Evolutionary conservation across 257 asterid species (phyloP), one percentile per base, ranked within the genome.

Genomic region (Handroanthus guayacan): DNA sequence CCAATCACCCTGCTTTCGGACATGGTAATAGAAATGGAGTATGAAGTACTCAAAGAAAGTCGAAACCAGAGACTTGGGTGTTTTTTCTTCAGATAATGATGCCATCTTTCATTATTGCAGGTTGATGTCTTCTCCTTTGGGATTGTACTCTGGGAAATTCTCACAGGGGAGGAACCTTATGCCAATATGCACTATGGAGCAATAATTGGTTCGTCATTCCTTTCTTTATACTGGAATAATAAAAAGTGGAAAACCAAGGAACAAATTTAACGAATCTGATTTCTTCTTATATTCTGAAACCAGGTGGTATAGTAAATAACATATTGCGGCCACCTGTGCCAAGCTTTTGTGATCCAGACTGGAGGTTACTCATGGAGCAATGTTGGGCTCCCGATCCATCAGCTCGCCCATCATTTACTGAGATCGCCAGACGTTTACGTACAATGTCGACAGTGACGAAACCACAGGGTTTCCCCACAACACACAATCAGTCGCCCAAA

Each of bases 141-240:
- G 44, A 94, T 94, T 44, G 98, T 94, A 48, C 89, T 94, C 11
- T 94, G 97, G 98, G 98, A 93, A 79, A 93, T 94, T 75, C 94
- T 94, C 54, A 94, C 98, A 9, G 97, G 98, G n/a, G 98, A 94
- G 81, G 98, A 93, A 82, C 98, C 98, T 37, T 93, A 93, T 55
- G 95, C 98, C 83, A 93, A 90, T 77, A 94, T 94, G 98, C 97
- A 94, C 83, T 94, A 94, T 61, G 98, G 98, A 71, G 98, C 97
- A 76, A 94, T 94, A 84, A 94, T 94, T 70, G 98, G 98, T 94
- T 58, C 43, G 86, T 74, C 56, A 17, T 41, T 57, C 56, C 44
- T 74, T 39, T 72, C 58, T 67, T 44, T n/a, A 47, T 13, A 38
- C 41, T 18, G 57, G 13, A 62, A 36, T 20, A 5, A 37, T 4